A percentile compares a stretch with the other conserved stretches of the same genome.
Conservation (phyloP, 2,329 filamentous ascomycete species). For the Colletotrichum melonis region DNA sequence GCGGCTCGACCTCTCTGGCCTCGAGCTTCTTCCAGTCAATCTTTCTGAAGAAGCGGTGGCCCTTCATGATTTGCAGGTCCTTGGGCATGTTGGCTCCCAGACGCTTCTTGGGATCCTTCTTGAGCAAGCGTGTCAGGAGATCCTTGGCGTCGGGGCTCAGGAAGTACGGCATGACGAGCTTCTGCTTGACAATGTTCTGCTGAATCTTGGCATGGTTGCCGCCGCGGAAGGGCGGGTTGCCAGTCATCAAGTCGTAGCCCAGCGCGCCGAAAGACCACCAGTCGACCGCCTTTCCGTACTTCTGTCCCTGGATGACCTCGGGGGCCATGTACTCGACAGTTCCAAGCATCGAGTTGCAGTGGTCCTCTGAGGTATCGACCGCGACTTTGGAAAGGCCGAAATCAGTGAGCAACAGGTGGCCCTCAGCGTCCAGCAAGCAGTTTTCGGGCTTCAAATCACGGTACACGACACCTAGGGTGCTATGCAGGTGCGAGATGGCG, state of each 20-base stretch:
- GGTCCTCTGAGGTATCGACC: conserved; percentile 69
- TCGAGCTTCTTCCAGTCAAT: conserved; percentile 94
- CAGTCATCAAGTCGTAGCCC: conserved; percentile 92
- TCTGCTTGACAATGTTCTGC: conserved; percentile 95
- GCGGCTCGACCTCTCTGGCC: conserved; percentile 83
- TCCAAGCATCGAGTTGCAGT: conserved; percentile 90
- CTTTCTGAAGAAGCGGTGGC: conserved; percentile 95
- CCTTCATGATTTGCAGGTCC: conserved; percentile 87
- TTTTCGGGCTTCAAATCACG: conserved; percentile 98
- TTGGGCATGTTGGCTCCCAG: conserved; percentile 90
- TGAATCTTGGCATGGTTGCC: conserved; percentile 95
- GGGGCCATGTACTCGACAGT: conserved; percentile 99
- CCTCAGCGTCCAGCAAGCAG: conserved; percentile 90
- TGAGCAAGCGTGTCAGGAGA: conserved; percentile 86
- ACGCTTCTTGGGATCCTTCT: conserved; percentile 92
- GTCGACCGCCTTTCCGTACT: conserved; percentile 94
- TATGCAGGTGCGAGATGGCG: conserved; percentile 92
- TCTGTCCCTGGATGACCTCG: conserved; percentile 87
- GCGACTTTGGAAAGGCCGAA: conserved; percentile 97
- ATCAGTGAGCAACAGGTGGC: conserved; percentile 93
- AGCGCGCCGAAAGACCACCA: conserved; percentile 99
- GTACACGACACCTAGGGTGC: conserved; percentile 93
- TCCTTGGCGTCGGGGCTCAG: conserved; percentile 94
- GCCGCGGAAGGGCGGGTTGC: conserved; percentile 89
- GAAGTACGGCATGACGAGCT: conserved; percentile 89